Conservation (phyloP, 2,329 filamentous ascomycete genomes). For the Sphaerulina vaccinii region DNA sequence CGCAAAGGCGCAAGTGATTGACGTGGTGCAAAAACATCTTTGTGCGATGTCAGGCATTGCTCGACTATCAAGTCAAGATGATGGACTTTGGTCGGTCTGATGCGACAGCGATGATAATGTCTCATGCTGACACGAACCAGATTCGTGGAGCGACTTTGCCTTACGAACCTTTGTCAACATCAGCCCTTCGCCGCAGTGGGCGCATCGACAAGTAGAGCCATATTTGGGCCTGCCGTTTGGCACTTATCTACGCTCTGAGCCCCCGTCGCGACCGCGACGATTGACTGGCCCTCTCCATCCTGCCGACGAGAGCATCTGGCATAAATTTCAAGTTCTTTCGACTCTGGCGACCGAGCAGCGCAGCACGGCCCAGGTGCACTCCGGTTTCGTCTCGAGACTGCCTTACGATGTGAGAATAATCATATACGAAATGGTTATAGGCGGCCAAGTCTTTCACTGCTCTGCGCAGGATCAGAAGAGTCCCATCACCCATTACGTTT, state of each 20-base stretch:
- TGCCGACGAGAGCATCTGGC: slow-evolving; percentile 28
- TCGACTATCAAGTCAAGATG: slow-evolving; percentile 9
- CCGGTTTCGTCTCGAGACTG: slow-evolving; percentile 29
- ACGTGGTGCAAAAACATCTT: no score
- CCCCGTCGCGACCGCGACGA: slow-evolving; percentile 29
- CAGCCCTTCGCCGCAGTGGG: slow-evolving; percentile 36
- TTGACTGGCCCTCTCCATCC: slow-evolving; percentile 32
- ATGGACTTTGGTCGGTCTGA: slow-evolving; percentile 21
- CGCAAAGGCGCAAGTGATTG: no score
- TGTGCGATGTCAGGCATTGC: background rate
- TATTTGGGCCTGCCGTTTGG: slow-evolving; percentile 36
- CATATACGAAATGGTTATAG: slow-evolving; percentile 37
- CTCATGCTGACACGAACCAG: slow-evolving; percentile 19
- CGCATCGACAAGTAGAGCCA: slow-evolving; percentile 33
- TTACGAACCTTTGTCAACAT: slow-evolving; percentile 31
- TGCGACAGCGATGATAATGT: background rate
- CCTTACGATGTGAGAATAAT: slow-evolving; percentile 36
- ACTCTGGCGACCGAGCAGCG: slow-evolving; percentile 25
- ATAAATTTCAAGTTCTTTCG: slow-evolving; percentile 28
- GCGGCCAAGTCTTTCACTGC: slow-evolving; percentile 32
- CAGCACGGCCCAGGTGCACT: slow-evolving; percentile 28
- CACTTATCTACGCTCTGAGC: slow-evolving; percentile 30
- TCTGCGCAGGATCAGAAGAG: slow-evolving; percentile 27
- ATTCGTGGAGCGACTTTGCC: slow-evolving; percentile 34
- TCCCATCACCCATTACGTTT: slow-evolving; percentile 32